Evolutionary conservation across 2,329 filamentous ascomycete genomes (phyloP), one percentile per base, ranked within the genome.

Genomic region (Madurella mycetomatis): DNA sequence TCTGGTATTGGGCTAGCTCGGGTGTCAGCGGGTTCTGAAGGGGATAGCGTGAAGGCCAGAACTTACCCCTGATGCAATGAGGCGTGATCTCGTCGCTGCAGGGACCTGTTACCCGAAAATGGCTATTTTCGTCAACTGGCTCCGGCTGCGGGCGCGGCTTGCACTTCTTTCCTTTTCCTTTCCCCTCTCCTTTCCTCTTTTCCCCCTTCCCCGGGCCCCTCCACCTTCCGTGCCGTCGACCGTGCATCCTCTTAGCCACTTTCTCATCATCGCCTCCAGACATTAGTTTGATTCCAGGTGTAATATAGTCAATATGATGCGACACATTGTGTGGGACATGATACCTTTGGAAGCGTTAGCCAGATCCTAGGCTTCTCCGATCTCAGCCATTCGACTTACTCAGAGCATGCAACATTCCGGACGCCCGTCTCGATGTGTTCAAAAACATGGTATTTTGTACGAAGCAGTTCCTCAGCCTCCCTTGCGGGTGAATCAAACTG

Each of bases 251-350:
- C 16, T 56, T 60, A 13, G 37, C 40, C 5, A 53, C 47, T 13
- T 53, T 54, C 18, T 58, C 55, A 7, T 57, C 53, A 17, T 46
- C 47, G 2, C 53, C 54, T 2, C 49, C 52, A 7, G 59, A 47
- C 46, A 55, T 55, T 32, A 82, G 70, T 57, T 77, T 79, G 58
- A 80, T 74, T 15, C 78, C 79, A 0, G 80, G 80, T 1, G 76
- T 82, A 39, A 83, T 74, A 64, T 81, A 82, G 66, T 83, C 79
- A 49, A 83, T 70, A 54, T 82, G 76, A 11, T 70, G 59, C 42
- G 70, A 70, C 13, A 82, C 59, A 41, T 73, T 64, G 30, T 69
- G 68, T 1, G 79, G 79, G 5, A 82, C 66, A 54, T 79, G 76
- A 63, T 67, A 68, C 54, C 62, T 59, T 30, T 53, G 45, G 16